Evolutionary conservation across 1,139 yeast species (phyloP).

Genomic region (Scheffersomyces stambukii): DNA sequence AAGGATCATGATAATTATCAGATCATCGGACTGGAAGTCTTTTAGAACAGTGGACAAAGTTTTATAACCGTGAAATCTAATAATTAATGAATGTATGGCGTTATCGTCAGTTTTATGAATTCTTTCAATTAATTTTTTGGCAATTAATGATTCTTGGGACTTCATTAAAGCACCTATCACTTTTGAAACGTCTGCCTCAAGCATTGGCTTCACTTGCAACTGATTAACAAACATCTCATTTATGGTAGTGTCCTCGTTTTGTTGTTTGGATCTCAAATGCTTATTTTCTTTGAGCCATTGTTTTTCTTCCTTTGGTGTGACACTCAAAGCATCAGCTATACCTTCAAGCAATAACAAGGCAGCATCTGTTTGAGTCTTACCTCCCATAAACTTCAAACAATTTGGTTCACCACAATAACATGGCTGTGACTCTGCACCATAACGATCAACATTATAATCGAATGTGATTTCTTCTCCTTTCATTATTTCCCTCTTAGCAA

Average conservation of each 20-base stretch:
- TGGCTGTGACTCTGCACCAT: constrained; percentile 91
- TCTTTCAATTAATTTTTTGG: constrained; percentile 64
- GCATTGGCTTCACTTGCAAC: constrained; percentile 51
- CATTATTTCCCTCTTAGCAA: constrained; percentile 70
- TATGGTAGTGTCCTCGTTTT: constrained; percentile 55
- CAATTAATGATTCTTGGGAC: constrained; percentile 64
- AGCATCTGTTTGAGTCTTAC: constrained; percentile 92
- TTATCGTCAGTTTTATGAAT: constrained; percentile 54
- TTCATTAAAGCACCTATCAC: constrained; percentile 83
- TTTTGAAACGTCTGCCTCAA: constrained; percentile 62
- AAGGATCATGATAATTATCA: constrained; percentile 44
- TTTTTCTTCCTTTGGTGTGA: constrained; percentile 56
- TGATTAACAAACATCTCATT: constrained; percentile 63
- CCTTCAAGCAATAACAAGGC: constrained; percentile 80
- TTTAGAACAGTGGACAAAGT: constrained; percentile 61
- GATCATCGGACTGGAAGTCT: constrained; percentile 32
- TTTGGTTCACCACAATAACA: constrained; percentile 93
- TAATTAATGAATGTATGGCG: constrained; percentile 54
- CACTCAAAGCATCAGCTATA: constrained; percentile 82
- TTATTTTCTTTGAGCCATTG: constrained; percentile 63
- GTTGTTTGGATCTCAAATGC: constrained; percentile 40
- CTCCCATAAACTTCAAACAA: constrained; percentile 92
- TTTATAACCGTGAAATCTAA: constrained; percentile 84
- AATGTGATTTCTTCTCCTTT: constrained; percentile 90
- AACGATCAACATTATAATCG: constrained; percentile 94